Conservation (phyloP, 495 filamentous ascomycete species). For the Lichina pygmaea region DNA sequence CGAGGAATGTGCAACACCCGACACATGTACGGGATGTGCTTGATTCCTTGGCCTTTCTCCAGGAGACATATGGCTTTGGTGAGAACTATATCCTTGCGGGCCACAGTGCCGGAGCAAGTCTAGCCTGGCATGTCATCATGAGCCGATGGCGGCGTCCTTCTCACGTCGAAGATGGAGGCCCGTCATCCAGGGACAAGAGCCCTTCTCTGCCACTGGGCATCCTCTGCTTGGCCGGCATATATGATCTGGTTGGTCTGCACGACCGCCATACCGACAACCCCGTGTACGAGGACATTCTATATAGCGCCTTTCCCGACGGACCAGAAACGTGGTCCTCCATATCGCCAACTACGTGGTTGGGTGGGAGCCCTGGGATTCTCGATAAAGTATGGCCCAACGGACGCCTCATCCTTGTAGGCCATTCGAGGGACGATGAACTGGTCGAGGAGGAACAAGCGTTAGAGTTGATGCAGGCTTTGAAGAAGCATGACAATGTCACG, state of each 20-base stretch:
- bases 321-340: conserved; percentile 22
- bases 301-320: conserved; percentile 34
- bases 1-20: conserved; percentile 33
- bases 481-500: not conserved
- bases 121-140: conserved; percentile 45
- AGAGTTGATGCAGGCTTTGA: conserved; percentile 3
- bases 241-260: conserved; percentile 29
- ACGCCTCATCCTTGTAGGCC: not conserved
- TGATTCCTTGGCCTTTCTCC: conserved; percentile 30
- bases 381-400: not conserved
- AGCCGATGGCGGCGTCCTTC: not conserved
- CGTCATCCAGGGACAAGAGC: not conserved
- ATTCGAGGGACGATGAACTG: conserved; percentile 1
- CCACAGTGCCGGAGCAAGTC: conserved; percentile 48
- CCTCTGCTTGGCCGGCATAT: conserved; percentile 36
- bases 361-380: conserved; percentile 6
- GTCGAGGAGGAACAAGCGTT: conserved; percentile 3
- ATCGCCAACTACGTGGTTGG: conserved; percentile 16
- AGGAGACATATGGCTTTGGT: conserved; percentile 22
- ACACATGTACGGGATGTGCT: conserved; percentile 48
- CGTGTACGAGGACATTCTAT: conserved; percentile 31
- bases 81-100: conserved; percentile 37
- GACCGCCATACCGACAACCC: conserved; percentile 15
- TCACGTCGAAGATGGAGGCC: not conserved
- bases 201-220: conserved; percentile 18